These are phyloP conservation scores for Microdochium paspali DNA, from an alignment of 2,329 filamentous ascomycete genomes.

Conservation along the genomic window DNA sequence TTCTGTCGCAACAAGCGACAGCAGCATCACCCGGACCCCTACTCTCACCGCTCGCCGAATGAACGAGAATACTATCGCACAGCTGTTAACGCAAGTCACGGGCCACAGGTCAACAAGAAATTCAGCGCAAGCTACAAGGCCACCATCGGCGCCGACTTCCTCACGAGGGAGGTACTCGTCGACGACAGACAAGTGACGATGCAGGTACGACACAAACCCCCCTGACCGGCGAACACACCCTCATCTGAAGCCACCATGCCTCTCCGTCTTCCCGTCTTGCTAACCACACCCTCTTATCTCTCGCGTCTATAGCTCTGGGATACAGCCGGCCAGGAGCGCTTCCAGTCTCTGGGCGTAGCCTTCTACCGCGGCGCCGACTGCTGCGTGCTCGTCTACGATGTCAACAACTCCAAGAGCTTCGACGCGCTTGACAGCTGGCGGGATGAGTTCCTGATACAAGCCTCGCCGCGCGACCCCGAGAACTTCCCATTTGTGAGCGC, in stretches of 20 bases:
- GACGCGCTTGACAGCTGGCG: constrained; percentile 97
- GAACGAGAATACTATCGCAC: too few relatives aligned
- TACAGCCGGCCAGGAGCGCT: constrained; percentile 92
- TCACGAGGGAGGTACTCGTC: constrained; percentile 95
- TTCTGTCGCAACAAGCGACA: constrained; percentile 2
- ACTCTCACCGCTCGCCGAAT: too few relatives aligned
- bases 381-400: constrained; percentile 95
- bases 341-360: constrained; percentile 92
- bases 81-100: background rate
- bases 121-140: constrained; percentile 99
- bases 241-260: background rate
- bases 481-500: constrained; percentile 88
- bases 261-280: constrained; percentile 6
- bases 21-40: constrained; percentile 1
- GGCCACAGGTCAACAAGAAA: constrained; percentile 94
- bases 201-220: constrained; percentile 54
- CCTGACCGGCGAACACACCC: background rate
- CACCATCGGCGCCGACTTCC: constrained; percentile 95
- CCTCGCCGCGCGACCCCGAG: constrained; percentile 89
- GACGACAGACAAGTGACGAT: constrained; percentile 97
- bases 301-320: constrained; percentile 86
- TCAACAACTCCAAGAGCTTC: constrained; percentile 99
- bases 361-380: constrained; percentile 98
- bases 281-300: constrained; percentile 1
- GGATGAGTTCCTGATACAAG: constrained; percentile 96